Conservation (phyloP, 257 asterid genomes). For the Jacaranda copaia region DNA sequence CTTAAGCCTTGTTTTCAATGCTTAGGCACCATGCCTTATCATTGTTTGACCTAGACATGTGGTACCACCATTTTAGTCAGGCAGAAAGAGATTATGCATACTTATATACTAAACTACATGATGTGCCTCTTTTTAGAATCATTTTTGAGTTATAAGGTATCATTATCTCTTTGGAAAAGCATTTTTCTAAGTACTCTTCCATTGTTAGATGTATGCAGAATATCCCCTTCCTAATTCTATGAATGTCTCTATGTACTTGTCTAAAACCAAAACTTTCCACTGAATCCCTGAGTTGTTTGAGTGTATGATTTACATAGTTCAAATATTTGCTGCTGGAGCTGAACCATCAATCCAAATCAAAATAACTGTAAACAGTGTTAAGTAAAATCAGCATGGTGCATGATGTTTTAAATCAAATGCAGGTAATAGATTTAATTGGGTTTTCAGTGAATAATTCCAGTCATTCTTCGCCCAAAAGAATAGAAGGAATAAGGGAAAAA, state of each 20-base stretch:
- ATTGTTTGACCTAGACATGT: too few relatives aligned
- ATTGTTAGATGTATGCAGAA: neutral
- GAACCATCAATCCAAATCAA: neutral
- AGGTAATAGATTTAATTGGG: neutral
- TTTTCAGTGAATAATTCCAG: neutral
- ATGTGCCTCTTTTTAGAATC: conserved; percentile 12
- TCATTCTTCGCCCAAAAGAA: conserved; percentile 1
- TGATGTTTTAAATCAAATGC: neutral
- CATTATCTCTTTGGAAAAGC: neutral
- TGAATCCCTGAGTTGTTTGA: neutral
- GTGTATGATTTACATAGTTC: neutral
- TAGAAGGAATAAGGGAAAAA: too few relatives aligned
- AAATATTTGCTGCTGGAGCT: neutral
- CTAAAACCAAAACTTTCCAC: neutral
- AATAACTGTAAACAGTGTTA: neutral
- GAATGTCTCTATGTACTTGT: neutral
- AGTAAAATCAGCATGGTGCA: neutral
- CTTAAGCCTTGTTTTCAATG: neutral
- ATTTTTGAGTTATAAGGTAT: neutral
- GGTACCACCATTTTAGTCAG: neutral
- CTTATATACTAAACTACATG: neutral
- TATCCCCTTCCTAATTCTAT: neutral
- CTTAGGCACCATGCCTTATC: neutral
- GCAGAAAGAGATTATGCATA: neutral
- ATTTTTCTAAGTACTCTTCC: neutral